Conservation (phyloP, 1,139 yeast species). For the Hyphopichia wangnamkhiaoensis region DNA sequence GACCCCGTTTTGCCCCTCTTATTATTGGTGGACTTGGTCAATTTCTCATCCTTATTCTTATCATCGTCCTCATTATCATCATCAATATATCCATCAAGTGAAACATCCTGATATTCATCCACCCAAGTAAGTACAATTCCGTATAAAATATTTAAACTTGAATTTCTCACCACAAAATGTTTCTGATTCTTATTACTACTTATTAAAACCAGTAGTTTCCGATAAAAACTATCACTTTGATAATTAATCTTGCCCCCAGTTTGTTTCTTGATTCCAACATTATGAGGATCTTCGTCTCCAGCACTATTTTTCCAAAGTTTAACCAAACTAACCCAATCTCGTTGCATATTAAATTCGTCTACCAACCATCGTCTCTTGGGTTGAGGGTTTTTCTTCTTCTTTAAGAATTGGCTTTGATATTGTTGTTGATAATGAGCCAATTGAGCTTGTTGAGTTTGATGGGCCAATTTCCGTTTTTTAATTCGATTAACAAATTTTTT, state of each 20-base stretch:
- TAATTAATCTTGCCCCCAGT: conserved; percentile 19
- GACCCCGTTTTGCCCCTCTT: conserved; percentile 37
- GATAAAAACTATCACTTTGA: conserved; percentile 31
- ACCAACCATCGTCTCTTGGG: conserved; percentile 60
- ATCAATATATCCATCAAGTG: conserved; percentile 16
- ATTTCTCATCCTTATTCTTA: not conserved
- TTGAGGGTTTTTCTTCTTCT: conserved; percentile 17
- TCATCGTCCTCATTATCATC: conserved; percentile 1
- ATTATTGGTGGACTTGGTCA: conserved; percentile 6
- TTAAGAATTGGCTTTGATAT: not conserved
- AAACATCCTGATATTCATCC: conserved; percentile 23
- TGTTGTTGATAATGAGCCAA: not conserved
- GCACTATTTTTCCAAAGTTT: conserved; percentile 40
- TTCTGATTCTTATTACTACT: conserved; percentile 31
- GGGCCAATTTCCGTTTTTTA: conserved; percentile 17
- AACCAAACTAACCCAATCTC: conserved; percentile 55
- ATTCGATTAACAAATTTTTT: conserved; percentile 30
- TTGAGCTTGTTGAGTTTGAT: not conserved
- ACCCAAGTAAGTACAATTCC: conserved; percentile 65
- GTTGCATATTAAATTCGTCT: conserved; percentile 52
- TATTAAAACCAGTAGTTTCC: conserved; percentile 33
- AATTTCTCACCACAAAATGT: conserved; percentile 63
- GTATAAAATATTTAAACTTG: conserved; percentile 55
- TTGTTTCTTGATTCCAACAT: conserved; percentile 2
- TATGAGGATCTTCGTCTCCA: conserved; percentile 14